These are phyloP conservation scores for Phaeosphaeriaceae sp. DNA, from an alignment of 2,329 filamentous ascomycete species.

Conservation along the genomic window DNA sequence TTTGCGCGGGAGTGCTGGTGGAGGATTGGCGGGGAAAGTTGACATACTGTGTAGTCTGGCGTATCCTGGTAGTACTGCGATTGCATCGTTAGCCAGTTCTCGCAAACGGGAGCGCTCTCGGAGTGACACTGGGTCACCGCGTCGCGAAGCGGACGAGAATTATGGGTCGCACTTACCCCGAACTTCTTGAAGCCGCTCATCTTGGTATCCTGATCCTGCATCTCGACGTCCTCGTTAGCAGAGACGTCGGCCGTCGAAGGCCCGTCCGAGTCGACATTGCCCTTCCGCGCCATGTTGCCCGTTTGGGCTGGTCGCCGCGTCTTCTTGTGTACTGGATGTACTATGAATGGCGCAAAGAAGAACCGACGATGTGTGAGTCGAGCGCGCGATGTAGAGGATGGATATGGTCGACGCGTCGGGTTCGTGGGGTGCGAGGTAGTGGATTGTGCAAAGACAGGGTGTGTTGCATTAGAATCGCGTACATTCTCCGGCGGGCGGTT, in stretches of 20 bases:
- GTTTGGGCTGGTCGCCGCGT: conserved; percentile 41
- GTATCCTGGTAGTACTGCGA: conserved; percentile 62
- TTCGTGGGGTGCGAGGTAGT: conserved; percentile 7
- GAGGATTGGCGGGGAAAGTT: conserved; percentile 1
- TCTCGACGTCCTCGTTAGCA: conserved; percentile 47
- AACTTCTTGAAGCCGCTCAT: conserved; percentile 46
- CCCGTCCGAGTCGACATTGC: conserved; percentile 42
- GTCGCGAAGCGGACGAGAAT: conserved; percentile 9
- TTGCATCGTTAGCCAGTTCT: conserved; percentile 32
- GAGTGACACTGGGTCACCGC: conserved; percentile 1
- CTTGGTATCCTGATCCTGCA: conserved; percentile 44
- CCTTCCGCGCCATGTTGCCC: conserved; percentile 51
- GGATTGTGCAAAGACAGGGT: conserved; percentile 1
- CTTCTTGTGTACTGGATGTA: conserved; percentile 17
- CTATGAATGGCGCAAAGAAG: conserved; percentile 8
- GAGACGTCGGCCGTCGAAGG: conserved; percentile 48
- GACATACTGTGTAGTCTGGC: conserved; percentile 65
- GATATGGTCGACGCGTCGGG: conserved; percentile 27
- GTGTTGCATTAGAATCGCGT: conserved; percentile 3
- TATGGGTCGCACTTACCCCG: conserved; percentile 32
- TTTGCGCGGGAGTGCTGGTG: not conserved
- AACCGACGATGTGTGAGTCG: conserved; percentile 7
- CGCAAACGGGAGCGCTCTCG: not conserved
- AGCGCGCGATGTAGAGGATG: conserved; percentile 20
- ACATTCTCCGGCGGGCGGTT: conserved; percentile 3